These are phyloP conservation scores for Echinosophora koreensis DNA, from an alignment of 306 rosid genomes.

Conservation along the genomic window DNA sequence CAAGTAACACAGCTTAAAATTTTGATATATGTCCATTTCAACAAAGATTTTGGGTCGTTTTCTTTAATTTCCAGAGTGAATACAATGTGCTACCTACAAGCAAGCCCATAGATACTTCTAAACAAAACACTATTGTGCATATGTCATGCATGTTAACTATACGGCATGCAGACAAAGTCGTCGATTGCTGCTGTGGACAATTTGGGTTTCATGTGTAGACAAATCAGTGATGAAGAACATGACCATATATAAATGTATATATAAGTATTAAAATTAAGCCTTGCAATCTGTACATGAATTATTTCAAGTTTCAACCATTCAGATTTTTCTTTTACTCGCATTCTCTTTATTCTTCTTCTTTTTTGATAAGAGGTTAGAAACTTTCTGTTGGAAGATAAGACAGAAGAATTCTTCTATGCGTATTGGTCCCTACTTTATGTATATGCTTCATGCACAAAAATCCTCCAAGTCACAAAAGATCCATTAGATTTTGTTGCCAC, in stretches of 20 bases:
- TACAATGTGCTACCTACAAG: slow-evolving; percentile 30
- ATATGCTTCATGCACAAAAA: slow-evolving; percentile 30
- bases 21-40: slow-evolving; percentile 33
- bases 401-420: neutral
- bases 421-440: neutral
- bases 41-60: slow-evolving; percentile 17
- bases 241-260: neutral
- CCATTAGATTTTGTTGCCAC: slow-evolving; percentile 42
- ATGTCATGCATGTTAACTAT: neutral
- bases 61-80: slow-evolving; percentile 21
- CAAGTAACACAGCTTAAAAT: neutral
- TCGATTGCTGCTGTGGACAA: slow-evolving; percentile 16
- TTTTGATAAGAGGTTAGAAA: too few relatives aligned
- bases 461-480: slow-evolving; percentile 29
- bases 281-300: neutral
- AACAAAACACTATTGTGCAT: neutral
- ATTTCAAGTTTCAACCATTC: too few relatives aligned
- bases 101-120: slow-evolving; percentile 23
- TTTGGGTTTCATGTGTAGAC: slow-evolving; percentile 1
- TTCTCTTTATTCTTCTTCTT: too few relatives aligned
- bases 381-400: too few relatives aligned
- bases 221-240: neutral
- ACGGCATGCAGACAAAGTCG: neutral
- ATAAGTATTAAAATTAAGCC: neutral
- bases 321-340: too few relatives aligned